Conservation (phyloP, 495 filamentous ascomycete genomes). For the Wilcoxina mikolae region DNA sequence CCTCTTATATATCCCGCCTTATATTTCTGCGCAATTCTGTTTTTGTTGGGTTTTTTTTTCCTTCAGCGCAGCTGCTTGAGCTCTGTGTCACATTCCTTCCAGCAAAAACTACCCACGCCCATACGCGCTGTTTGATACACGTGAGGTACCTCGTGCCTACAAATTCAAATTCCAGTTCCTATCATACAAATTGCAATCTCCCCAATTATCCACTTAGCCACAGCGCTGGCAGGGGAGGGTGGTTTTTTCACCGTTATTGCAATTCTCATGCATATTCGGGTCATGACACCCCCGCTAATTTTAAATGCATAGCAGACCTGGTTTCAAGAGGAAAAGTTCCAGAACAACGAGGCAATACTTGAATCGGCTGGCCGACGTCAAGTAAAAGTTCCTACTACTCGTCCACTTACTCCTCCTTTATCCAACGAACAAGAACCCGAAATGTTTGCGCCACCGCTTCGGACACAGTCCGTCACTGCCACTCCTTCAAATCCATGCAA, state of each 20-base stretch:
- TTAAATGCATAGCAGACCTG: conserved; percentile 51
- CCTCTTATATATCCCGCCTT: conserved; percentile 29
- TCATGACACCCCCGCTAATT: conserved; percentile 1
- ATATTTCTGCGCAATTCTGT: conserved; percentile 30
- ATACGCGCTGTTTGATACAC: conserved; percentile 18
- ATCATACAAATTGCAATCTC: conserved; percentile 23
- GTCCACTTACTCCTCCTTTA: not conserved
- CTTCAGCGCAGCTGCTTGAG: conserved; percentile 24
- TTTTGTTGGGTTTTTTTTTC: conserved; percentile 29
- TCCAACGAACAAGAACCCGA: not conserved
- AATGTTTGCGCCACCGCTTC: not conserved
- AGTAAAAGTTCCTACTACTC: conserved; percentile 13
- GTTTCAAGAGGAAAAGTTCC: conserved; percentile 77
- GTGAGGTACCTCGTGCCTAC: conserved; percentile 23
- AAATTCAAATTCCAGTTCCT: conserved; percentile 18
- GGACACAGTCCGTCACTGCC: not conserved
- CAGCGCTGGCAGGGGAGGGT: not conserved
- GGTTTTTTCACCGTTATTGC: conserved; percentile 4
- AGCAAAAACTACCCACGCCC: conserved; percentile 15
- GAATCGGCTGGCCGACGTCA: conserved; percentile 26
- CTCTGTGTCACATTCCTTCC: conserved; percentile 28
- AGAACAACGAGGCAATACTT: conserved; percentile 31
- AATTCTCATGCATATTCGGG: conserved; percentile 17
- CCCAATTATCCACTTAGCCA: conserved; percentile 27
- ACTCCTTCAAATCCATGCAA: not conserved